A percentile compares a stretch with the other conserved stretches of the same genome.
Evolutionary conservation across 305 asterid species (phyloP).

Genomic region (Coffea humblotiana): DNA sequence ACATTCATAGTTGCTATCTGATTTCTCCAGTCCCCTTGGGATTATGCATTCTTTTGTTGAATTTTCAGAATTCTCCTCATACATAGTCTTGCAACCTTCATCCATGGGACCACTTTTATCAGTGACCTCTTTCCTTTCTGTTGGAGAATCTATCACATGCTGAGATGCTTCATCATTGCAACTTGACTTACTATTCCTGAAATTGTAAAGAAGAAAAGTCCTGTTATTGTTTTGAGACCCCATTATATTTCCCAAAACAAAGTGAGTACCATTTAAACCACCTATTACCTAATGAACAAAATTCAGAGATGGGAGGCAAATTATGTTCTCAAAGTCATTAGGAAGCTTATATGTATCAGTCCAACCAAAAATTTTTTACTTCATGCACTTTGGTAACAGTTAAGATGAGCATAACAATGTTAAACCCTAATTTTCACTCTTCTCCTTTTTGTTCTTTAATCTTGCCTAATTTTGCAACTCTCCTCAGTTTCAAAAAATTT

Average conservation of each 20-base stretch:
- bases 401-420: background rate
- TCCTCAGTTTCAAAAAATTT: too few species aligned
- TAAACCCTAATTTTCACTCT: background rate
- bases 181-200: constrained; percentile 1
- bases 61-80: background rate
- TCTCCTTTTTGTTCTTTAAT: background rate
- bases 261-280: background rate
- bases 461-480: background rate
- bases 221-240: background rate
- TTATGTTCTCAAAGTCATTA: background rate
- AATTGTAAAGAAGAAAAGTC: background rate
- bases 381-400: background rate
- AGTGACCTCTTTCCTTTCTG: background rate
- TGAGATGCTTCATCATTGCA: background rate
- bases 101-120: background rate
- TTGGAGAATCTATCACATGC: background rate
- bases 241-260: background rate
- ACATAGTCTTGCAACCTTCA: background rate
- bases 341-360: background rate
- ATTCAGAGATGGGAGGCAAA: background rate
- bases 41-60: background rate
- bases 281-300: background rate
- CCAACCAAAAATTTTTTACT: background rate
- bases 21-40: background rate
- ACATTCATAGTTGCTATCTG: constrained; percentile 11